phyloP scores from a whole-genome alignment of 495 filamentous ascomycete genomes.

The Xylaria grammica region DNA sequence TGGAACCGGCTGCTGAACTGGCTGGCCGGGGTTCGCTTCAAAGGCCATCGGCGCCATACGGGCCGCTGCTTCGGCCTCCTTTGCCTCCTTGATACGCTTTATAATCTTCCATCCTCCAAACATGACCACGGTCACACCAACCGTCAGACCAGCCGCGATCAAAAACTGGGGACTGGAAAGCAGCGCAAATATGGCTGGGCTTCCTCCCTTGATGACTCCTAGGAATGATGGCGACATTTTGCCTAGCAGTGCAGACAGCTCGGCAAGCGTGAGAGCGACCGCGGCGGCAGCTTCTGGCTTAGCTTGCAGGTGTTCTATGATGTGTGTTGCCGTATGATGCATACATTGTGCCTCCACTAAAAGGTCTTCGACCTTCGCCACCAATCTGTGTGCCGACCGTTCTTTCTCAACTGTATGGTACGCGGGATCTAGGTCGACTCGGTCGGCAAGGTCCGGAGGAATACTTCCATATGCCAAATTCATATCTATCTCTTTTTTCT shows the following conservation, averaged over 20 bases:
- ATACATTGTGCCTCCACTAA: slow-evolving; percentile 86
- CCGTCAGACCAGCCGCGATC: slow-evolving; percentile 85
- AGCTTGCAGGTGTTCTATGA: slow-evolving; percentile 84
- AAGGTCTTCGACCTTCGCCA: slow-evolving; percentile 70
- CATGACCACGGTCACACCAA: slow-evolving; percentile 90
- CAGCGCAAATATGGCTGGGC: slow-evolving; percentile 85
- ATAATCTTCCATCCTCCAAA: slow-evolving; percentile 97
- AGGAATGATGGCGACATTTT: slow-evolving; percentile 88
- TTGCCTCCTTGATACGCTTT: slow-evolving; percentile 68
- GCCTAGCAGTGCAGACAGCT: slow-evolving; percentile 78
- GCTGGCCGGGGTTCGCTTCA: slow-evolving; percentile 25
- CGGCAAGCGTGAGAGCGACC: slow-evolving; percentile 89
- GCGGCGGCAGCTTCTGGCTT: slow-evolving; percentile 94
- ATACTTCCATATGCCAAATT: slow-evolving; percentile 82
- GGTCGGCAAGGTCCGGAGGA: slow-evolving; percentile 56
- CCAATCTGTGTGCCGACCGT: slow-evolving; percentile 66
- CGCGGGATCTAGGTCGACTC: slow-evolving; percentile 49
- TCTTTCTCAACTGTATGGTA: slow-evolving; percentile 36
- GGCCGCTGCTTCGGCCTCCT: slow-evolving; percentile 51
- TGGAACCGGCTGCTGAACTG: background rate
- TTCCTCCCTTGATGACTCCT: slow-evolving; percentile 72
- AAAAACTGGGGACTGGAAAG: slow-evolving; percentile 89
- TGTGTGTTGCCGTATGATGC: slow-evolving; percentile 80
- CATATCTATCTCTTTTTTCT: slow-evolving; percentile 77
- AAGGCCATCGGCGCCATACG: slow-evolving; percentile 47